Percentiles rank a stretch among this genome's conserved stretches.
Conservation (phyloP, 352 stramenopile species). For the Globisporangium emineosum region DNA sequence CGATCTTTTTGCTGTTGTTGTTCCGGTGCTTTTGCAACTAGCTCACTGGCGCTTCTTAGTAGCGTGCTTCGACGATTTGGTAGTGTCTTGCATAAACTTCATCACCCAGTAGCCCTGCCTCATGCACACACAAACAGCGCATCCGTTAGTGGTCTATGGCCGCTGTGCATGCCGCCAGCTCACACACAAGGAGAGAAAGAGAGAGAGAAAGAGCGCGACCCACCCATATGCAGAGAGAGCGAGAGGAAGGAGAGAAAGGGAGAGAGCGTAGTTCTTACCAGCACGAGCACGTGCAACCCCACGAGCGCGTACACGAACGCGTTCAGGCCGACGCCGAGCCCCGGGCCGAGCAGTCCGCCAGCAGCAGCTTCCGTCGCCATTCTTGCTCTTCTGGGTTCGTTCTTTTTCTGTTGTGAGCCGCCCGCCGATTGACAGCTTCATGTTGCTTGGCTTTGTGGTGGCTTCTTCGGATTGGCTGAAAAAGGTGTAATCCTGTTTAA, state of each 20-base stretch:
- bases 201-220: background rate
- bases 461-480: background rate
- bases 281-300: conserved; percentile 63
- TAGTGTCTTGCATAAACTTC: conserved; percentile 61
- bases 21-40: conserved; percentile 1
- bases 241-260: conserved; percentile 17
- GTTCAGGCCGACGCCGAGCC: conserved; percentile 57
- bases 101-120: conserved; percentile 59
- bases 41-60: conserved; percentile 67
- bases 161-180: background rate
- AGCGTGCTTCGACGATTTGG: conserved; percentile 23
- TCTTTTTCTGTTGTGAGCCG: background rate
- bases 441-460: conserved; percentile 1
- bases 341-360: conserved; percentile 29
- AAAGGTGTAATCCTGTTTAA: background rate
- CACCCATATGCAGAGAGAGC: conserved; percentile 17
- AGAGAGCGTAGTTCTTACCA: conserved; percentile 37
- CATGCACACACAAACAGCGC: conserved; percentile 1
- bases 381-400: background rate
- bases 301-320: conserved; percentile 66
- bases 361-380: conserved; percentile 7
- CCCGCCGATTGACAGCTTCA: background rate
- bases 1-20: background rate
- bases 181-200: background rate
- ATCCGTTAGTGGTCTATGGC: background rate